phyloP scores from a whole-genome alignment of 169 alveolate species.

The Plasmodium knowlesi region DNA sequence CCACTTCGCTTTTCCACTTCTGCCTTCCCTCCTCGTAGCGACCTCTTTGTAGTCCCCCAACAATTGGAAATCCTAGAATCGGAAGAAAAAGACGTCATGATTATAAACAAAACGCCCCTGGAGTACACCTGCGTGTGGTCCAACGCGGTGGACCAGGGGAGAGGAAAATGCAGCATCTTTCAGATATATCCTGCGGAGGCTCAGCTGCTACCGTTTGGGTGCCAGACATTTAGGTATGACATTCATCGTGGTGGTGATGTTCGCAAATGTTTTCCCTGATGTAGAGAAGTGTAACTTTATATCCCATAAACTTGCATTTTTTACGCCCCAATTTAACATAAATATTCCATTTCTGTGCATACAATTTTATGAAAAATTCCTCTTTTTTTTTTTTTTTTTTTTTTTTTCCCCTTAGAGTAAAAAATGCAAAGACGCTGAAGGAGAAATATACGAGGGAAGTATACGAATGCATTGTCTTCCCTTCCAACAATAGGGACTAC shows the following conservation, averaged over 20 bases:
- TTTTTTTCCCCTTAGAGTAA: conserved; percentile 16
- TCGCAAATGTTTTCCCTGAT: neutral
- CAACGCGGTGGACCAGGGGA: conserved; percentile 16
- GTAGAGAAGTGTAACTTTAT: neutral
- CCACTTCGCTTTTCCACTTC: neutral
- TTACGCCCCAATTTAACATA: neutral
- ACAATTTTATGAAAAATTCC: neutral
- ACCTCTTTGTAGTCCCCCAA: conserved; percentile 54
- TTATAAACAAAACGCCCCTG: conserved; percentile 63
- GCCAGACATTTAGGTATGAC: conserved; percentile 45
- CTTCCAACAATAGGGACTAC: conserved; percentile 70
- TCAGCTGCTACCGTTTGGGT: conserved; percentile 44
- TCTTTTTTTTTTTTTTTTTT: neutral
- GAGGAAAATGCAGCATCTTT: conserved; percentile 4
- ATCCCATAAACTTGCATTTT: neutral
- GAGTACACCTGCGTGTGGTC: conserved; percentile 72
- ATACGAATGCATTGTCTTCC: conserved; percentile 64
- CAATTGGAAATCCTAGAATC: conserved; percentile 44
- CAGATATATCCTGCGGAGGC: conserved; percentile 52
- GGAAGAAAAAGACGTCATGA: conserved; percentile 57
- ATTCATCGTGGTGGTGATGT: neutral
- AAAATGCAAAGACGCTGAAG: conserved; percentile 43
- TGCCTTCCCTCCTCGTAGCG: neutral
- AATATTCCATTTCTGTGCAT: neutral
- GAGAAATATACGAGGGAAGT: conserved; percentile 39